Conservation (phyloP, 176 grass and related monocot species). For the Pharus latifolius region DNA sequence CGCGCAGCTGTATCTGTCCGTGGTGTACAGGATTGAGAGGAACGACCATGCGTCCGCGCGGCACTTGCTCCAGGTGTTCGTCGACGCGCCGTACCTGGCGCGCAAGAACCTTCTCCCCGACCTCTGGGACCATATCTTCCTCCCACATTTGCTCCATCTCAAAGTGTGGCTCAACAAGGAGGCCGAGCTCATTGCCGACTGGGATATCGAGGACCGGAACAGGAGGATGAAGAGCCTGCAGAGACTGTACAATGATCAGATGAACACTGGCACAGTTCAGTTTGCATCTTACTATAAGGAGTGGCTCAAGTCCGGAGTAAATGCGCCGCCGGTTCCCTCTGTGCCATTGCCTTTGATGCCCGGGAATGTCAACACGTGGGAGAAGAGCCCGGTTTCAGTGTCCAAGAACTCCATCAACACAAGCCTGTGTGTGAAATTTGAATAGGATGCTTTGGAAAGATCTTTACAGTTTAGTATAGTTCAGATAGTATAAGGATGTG, state of each 20-base stretch:
- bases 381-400: constrained; percentile 41
- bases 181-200: constrained; percentile 31
- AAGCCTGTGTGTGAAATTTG: constrained; percentile 54
- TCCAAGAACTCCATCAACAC: constrained; percentile 55
- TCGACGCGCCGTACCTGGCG: constrained; percentile 69
- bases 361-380: background rate
- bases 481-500: background rate
- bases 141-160: constrained; percentile 88
- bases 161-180: constrained; percentile 82
- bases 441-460: background rate
- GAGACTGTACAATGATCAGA: constrained; percentile 70
- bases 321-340: constrained; percentile 41
- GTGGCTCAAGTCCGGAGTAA: constrained; percentile 58
- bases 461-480: background rate
- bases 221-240: constrained; percentile 47
- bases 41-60: constrained; percentile 63
- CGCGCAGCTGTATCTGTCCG: constrained; percentile 80
- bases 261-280: constrained; percentile 68
- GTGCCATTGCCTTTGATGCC: constrained; percentile 57
- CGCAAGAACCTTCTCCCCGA: constrained; percentile 70
- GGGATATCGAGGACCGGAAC: constrained; percentile 28
- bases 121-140: constrained; percentile 92
- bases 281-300: constrained; percentile 95
- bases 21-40: constrained; percentile 84
- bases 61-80: constrained; percentile 88